Percentiles rank a stretch among this genome's conserved stretches.
Conservation (phyloP, 208 protist genomes). For the Tritrichomonas foetus region DNA sequence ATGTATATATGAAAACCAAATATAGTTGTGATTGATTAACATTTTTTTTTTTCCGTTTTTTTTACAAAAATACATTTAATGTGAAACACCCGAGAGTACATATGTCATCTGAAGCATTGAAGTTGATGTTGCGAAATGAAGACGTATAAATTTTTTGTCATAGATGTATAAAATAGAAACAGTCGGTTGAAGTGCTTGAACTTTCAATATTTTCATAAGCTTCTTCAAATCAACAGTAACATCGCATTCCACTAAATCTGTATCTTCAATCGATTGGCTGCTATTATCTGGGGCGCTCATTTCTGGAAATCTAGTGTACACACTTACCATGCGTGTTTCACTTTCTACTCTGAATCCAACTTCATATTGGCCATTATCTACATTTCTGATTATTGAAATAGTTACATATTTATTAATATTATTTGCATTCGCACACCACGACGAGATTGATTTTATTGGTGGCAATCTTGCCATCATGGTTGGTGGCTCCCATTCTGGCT, state of each 20-base stretch:
- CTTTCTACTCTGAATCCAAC: neutral
- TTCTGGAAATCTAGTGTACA: neutral
- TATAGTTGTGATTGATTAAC: too few relatives aligned
- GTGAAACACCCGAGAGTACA: too few relatives aligned
- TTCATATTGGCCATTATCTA: neutral
- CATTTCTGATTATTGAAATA: neutral
- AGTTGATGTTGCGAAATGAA: neutral
- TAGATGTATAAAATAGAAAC: neutral
- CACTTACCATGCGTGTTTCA: neutral
- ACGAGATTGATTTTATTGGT: neutral
- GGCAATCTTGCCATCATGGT: neutral
- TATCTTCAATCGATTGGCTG: too few relatives aligned
- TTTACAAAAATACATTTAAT: too few relatives aligned
- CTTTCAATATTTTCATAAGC: neutral
- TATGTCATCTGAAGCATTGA: too few relatives aligned
- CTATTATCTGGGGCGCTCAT: neutral
- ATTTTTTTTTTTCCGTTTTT: too few relatives aligned
- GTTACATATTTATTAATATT: neutral
- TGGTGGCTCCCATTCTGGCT: neutral
- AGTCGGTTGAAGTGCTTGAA: neutral
- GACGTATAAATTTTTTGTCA: neutral
- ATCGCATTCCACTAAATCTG: neutral
- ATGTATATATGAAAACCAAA: too few relatives aligned
- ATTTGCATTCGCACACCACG: neutral
- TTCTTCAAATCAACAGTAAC: neutral